phyloP scores from a whole-genome alignment of 2,329 filamentous ascomycete genomes.

The Colletotrichum siamense region DNA sequence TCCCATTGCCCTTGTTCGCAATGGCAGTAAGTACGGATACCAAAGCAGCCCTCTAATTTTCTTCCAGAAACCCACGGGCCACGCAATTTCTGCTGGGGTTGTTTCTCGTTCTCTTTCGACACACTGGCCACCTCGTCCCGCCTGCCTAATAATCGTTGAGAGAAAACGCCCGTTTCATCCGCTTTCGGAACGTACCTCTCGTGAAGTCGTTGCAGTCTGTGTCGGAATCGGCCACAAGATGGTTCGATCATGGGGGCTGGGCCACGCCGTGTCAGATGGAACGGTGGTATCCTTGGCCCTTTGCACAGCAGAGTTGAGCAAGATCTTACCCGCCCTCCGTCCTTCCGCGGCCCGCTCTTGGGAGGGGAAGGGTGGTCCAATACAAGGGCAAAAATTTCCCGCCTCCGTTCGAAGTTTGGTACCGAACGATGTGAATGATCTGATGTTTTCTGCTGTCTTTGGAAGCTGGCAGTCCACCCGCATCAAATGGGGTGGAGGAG shows the following conservation, averaged over 20 bases:
- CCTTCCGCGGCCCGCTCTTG: constrained; percentile 1
- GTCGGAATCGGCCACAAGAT: background rate
- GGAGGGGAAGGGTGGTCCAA: background rate
- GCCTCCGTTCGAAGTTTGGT: background rate
- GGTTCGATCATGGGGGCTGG: constrained; percentile 4
- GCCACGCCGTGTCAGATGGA: background rate
- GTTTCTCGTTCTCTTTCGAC: background rate
- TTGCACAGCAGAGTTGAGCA: background rate
- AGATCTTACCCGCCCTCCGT: constrained; percentile 7
- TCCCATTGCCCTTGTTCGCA: background rate
- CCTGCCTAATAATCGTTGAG: background rate
- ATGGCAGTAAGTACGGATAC: background rate
- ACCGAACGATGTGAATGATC: background rate
- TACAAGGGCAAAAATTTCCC: background rate
- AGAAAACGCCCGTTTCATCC: background rate
- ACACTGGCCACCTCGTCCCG: background rate
- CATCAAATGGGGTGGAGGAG: background rate
- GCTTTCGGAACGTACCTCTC: background rate
- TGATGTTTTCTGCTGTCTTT: background rate
- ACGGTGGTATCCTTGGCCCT: background rate
- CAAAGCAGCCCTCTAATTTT: background rate
- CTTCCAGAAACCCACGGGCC: background rate
- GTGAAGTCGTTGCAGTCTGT: background rate
- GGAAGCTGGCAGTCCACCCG: background rate
- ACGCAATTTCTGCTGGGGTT: background rate